A percentile compares a stretch with the other conserved stretches of the same genome.
These are phyloP conservation scores for Hansenula sp. DNA, from an alignment of 1,139 yeast species.

Conservation along the genomic window DNA sequence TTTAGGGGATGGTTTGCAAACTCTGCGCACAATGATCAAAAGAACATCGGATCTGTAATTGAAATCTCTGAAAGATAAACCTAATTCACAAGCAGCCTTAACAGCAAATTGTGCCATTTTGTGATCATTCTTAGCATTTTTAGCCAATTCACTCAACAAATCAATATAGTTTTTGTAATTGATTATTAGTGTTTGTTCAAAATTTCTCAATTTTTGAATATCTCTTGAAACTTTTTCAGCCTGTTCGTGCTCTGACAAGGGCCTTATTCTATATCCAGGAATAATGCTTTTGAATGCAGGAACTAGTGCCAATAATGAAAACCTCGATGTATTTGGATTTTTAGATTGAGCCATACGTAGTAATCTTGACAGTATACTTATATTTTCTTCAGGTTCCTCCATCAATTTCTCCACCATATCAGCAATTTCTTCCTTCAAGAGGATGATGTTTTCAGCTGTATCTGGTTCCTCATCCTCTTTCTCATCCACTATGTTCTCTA, in stretches of 20 bases:
- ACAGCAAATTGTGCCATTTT: conserved; percentile 56
- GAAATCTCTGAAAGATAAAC: conserved; percentile 69
- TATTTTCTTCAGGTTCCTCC: conserved; percentile 90
- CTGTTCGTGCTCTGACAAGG: conserved; percentile 75
- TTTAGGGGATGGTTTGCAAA: conserved; percentile 51
- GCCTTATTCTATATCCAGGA: conserved; percentile 85
- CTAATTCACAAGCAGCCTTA: conserved; percentile 77
- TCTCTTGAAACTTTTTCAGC: conserved; percentile 82
- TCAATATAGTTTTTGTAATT: conserved; percentile 72
- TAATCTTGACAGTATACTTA: conserved; percentile 61
- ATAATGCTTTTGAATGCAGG: conserved; percentile 83
- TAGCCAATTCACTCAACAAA: conserved; percentile 38
- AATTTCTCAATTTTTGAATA: conserved; percentile 67
- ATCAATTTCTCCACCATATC: conserved; percentile 70
- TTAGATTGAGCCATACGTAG: conserved; percentile 68
- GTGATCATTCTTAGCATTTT: conserved; percentile 31
- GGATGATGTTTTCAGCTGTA: conserved; percentile 54
- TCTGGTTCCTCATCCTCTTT: conserved; percentile 46
- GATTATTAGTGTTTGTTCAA: conserved; percentile 72
- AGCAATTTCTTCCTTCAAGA: conserved; percentile 81
- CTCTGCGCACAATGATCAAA: conserved; percentile 59
- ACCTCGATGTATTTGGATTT: conserved; percentile 65
- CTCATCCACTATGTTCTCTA: conserved; percentile 32
- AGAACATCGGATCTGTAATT: conserved; percentile 75
- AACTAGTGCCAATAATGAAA: conserved; percentile 73